Percentiles rank a stretch among this genome's conserved stretches.
Evolutionary conservation across 306 rosid species (phyloP).

Genomic region (Malus sylvestris): DNA sequence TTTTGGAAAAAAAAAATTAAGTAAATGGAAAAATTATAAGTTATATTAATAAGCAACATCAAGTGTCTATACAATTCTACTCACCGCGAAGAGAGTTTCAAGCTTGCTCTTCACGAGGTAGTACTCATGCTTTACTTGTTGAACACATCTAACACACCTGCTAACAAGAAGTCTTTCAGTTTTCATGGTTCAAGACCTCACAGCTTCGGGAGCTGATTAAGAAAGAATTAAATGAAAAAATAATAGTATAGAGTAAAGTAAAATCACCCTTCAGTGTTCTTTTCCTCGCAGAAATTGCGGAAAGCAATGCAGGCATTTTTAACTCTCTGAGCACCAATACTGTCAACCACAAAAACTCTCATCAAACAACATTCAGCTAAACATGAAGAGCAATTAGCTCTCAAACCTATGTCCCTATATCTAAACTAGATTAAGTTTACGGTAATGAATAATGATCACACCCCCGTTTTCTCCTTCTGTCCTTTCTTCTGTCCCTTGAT

Average conservation of each 20-base stretch:
- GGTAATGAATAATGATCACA: not conserved
- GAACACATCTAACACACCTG: constrained; percentile 84
- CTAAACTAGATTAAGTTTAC: not conserved
- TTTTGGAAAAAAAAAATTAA: not conserved
- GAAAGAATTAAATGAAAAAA: not conserved
- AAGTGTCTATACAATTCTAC: not conserved
- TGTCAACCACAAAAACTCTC: constrained; percentile 27
- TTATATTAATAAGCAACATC: not conserved
- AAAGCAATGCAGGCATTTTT: constrained; percentile 76
- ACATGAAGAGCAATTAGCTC: not conserved
- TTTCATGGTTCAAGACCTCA: not conserved
- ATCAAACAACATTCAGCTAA: constrained; percentile 1
- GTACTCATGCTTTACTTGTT: constrained; percentile 85
- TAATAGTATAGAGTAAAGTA: not conserved
- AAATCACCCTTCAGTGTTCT: constrained; percentile 73
- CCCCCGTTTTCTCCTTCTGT: not conserved
- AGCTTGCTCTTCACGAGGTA: constrained; percentile 79
- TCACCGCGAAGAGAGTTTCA: constrained; percentile 68
- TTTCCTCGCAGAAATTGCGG: constrained; percentile 80
- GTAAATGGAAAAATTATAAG: not conserved
- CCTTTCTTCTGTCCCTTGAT: too few relatives aligned
- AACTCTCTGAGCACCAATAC: constrained; percentile 92
- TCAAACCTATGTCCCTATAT: not conserved
- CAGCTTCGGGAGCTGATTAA: not conserved
- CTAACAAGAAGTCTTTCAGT: constrained; percentile 6